Conservation (phyloP, 1,139 yeast species). For the Casaregolazyma suthepensis region DNA sequence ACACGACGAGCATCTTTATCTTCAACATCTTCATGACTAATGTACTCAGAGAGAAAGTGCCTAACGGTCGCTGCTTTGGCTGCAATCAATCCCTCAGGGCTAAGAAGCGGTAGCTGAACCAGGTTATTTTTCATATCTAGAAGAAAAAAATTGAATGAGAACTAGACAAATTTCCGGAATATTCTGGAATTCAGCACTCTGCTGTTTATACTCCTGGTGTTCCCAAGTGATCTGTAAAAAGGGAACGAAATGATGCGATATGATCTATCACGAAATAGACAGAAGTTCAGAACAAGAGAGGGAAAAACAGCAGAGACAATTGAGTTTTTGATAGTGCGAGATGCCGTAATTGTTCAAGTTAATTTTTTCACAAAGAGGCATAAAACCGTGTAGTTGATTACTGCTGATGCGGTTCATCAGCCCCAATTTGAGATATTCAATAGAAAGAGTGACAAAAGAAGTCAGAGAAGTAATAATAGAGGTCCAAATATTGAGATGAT, state of each 20-base stretch:
- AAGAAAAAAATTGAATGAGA: background rate
- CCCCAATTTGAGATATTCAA: background rate
- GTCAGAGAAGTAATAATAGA: background rate
- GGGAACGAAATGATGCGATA: background rate
- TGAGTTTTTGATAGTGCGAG: background rate
- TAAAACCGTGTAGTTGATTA: background rate
- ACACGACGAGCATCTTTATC: background rate
- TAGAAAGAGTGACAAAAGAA: background rate
- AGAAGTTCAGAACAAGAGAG: background rate
- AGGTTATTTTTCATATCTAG: background rate
- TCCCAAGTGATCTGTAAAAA: background rate
- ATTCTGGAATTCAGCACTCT: background rate
- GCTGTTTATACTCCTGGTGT: background rate
- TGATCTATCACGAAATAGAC: background rate
- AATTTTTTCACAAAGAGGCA: background rate
- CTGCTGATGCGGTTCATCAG: background rate
- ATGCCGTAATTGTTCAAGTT: background rate
- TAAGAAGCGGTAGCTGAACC: background rate
- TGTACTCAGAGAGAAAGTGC: background rate
- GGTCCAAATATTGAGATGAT: background rate
- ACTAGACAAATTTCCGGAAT: background rate
- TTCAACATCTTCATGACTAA: background rate
- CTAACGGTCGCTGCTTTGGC: background rate
- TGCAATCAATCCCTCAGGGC: background rate
- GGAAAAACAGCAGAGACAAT: background rate